phyloP scores from a whole-genome alignment of 2,329 filamentous ascomycete species.

The Aspergillaceae sp. region DNA sequence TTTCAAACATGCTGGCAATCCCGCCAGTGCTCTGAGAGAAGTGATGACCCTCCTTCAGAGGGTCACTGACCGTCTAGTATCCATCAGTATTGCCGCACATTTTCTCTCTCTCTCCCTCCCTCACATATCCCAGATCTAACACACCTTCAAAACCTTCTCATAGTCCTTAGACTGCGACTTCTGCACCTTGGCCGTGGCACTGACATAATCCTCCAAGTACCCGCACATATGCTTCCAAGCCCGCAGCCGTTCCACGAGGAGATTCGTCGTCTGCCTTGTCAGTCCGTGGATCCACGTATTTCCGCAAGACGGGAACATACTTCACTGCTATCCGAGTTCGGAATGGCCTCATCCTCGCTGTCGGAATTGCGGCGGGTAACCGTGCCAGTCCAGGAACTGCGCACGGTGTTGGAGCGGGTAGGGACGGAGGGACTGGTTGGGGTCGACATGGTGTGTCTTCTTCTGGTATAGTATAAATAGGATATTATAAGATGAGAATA shows the following conservation, averaged over 20 bases:
- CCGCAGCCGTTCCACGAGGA: slow-evolving; percentile 78
- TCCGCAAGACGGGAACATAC: slow-evolving; percentile 15
- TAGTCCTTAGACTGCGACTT: slow-evolving; percentile 85
- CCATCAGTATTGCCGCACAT: not conserved
- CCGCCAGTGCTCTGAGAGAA: slow-evolving; percentile 88
- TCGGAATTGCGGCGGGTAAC: slow-evolving; percentile 26
- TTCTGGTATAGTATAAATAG: not conserved
- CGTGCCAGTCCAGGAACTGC: slow-evolving; percentile 17
- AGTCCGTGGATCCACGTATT: not conserved
- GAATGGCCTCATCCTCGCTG: slow-evolving; percentile 35
- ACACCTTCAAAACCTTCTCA: slow-evolving; percentile 81
- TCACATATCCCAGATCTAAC: slow-evolving; percentile 3
- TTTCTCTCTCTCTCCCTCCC: slow-evolving; percentile 3
- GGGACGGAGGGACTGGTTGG: slow-evolving; percentile 25
- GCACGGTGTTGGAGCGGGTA: slow-evolving; percentile 25
- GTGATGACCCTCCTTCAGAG: slow-evolving; percentile 81
- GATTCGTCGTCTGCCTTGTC: slow-evolving; percentile 56
- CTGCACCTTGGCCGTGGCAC: slow-evolving; percentile 76
- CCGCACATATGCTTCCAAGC: slow-evolving; percentile 94
- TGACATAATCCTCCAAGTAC: slow-evolving; percentile 85
- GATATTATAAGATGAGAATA: not conserved
- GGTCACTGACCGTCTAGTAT: slow-evolving; percentile 66
- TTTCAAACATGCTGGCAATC: slow-evolving; percentile 84
- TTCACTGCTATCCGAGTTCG: slow-evolving; percentile 35
- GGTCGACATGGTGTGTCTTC: slow-evolving; percentile 16